Conservation (phyloP, 202 grass and related monocot species). For the Schoenoplectus tabernaemontani region DNA sequence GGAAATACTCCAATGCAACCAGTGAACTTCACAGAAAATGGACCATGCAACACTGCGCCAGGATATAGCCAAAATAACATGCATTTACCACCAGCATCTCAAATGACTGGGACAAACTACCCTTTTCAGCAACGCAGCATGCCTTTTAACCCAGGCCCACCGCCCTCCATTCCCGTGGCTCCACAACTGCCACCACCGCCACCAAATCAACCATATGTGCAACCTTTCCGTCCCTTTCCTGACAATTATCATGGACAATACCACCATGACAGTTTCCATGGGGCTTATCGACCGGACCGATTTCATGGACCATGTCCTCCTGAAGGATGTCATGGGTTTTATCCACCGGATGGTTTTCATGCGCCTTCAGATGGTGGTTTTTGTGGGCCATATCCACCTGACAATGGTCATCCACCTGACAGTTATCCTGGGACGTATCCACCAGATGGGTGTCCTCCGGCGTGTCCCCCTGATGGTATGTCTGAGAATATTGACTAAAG, state of each 20-base stretch:
- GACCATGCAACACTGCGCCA: constrained; percentile 13
- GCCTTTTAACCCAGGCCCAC: constrained; percentile 16
- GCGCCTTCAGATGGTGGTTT: constrained; percentile 7
- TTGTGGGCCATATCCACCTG: constrained; percentile 16
- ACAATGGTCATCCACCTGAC: constrained; percentile 16
- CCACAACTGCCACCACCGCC: not conserved
- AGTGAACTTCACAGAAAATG: constrained; percentile 12
- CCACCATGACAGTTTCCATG: constrained; percentile 18
- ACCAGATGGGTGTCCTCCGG: not conserved
- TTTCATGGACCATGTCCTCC: constrained; percentile 19
- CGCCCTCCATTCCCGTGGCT: not conserved
- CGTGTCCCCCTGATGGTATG: not conserved
- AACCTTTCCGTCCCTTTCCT: constrained; percentile 19
- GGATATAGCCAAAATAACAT: constrained; percentile 20
- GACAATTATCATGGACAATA: constrained; percentile 11
- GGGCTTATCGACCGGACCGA: constrained; percentile 14
- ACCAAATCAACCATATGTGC: constrained; percentile 21
- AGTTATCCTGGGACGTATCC: not conserved
- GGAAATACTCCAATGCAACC: constrained; percentile 25
- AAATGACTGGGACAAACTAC: constrained; percentile 19
- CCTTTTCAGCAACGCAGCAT: constrained; percentile 14
- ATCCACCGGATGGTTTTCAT: constrained; percentile 12
- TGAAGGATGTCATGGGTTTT: constrained; percentile 17
- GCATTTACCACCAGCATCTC: constrained; percentile 19
- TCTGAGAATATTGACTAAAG: not conserved